A percentile compares a stretch with the other conserved stretches of the same genome.
phyloP scores from a whole-genome alignment of 768 basidiomycete genomes.

The Pulveroboletus ravenelii region DNA sequence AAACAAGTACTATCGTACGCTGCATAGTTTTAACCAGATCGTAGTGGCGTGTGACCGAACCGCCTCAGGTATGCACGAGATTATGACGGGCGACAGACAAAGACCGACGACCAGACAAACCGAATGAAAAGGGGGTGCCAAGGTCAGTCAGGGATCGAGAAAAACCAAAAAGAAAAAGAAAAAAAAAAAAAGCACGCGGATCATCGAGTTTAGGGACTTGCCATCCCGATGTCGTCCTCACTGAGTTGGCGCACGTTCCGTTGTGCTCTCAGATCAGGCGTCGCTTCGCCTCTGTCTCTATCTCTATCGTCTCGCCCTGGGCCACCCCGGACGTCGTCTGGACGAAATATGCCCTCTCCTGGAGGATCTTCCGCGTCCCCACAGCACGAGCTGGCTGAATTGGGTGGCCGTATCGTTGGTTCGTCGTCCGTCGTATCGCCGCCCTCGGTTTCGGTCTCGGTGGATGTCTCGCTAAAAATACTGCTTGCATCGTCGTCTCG shows the following conservation, averaged over 20 bases:
- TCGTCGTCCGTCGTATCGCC: constrained; percentile 72
- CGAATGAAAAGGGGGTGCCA: constrained; percentile 1
- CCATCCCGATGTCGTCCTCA: constrained; percentile 31
- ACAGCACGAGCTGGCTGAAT: constrained; percentile 37
- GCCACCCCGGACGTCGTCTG: constrained; percentile 9
- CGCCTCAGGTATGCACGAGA: constrained; percentile 10
- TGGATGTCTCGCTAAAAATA: constrained; percentile 37
- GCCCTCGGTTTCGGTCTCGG: constrained; percentile 48
- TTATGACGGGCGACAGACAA: constrained; percentile 23
- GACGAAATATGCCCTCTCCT: constrained; percentile 27
- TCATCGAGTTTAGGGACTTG: constrained; percentile 23
- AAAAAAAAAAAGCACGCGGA: background rate
- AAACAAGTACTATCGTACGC: constrained; percentile 26
- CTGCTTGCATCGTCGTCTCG: constrained; percentile 33
- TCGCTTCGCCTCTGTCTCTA: constrained; percentile 29
- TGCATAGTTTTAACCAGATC: constrained; percentile 16
- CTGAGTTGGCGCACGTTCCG: constrained; percentile 27
- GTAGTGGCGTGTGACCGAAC: constrained; percentile 9
- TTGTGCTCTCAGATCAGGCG: constrained; percentile 31
- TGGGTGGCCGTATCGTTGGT: constrained; percentile 66
- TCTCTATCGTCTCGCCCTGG: too few relatives aligned
- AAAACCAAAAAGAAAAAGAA: background rate
- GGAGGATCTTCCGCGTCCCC: constrained; percentile 36
- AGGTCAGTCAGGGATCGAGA: background rate
- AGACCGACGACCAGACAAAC: constrained; percentile 10